Percentiles rank a stretch among this genome's conserved stretches.
Conservation (phyloP, 1,139 yeast genomes). For the Taiozyma onychis region DNA sequence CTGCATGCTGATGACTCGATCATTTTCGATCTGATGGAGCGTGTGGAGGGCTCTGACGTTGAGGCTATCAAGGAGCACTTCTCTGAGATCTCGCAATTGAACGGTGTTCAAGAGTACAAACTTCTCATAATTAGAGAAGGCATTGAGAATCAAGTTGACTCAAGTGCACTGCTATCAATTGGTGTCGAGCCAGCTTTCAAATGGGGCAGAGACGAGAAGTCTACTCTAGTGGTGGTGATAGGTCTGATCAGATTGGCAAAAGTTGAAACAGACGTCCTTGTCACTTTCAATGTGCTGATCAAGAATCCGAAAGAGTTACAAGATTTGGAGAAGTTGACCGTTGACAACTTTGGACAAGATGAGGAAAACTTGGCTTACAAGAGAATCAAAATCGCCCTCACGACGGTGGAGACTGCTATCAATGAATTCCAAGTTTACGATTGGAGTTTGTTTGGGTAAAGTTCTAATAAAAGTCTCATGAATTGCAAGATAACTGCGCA, state of each 20-base stretch:
- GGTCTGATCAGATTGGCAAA: constrained; percentile 47
- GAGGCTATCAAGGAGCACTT: constrained; percentile 36
- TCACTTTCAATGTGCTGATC: constrained; percentile 56
- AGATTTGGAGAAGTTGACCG: constrained; percentile 18
- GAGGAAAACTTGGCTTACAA: constrained; percentile 19
- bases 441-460: constrained; percentile 41
- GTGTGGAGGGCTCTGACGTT: constrained; percentile 34
- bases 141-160: constrained; percentile 4
- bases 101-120: constrained; percentile 27
- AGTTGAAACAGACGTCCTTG: constrained; percentile 55
- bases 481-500: not conserved
- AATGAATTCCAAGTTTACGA: constrained; percentile 33
- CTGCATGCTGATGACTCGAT: constrained; percentile 49
- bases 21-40: constrained; percentile 68
- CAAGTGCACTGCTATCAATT: constrained; percentile 17
- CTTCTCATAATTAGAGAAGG: constrained; percentile 13
- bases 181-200: constrained; percentile 37
- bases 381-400: constrained; percentile 28
- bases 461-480: not conserved
- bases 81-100: constrained; percentile 35
- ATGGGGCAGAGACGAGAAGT: constrained; percentile 41
- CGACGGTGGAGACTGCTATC: constrained; percentile 28
- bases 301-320: constrained; percentile 20
- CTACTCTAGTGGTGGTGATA: constrained; percentile 40
- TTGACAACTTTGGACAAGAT: constrained; percentile 3